Evolutionary conservation across 2,329 filamentous ascomycete species (phyloP), one percentile per base, ranked within the genome.

Genomic region (Colletotrichum sp.): DNA sequence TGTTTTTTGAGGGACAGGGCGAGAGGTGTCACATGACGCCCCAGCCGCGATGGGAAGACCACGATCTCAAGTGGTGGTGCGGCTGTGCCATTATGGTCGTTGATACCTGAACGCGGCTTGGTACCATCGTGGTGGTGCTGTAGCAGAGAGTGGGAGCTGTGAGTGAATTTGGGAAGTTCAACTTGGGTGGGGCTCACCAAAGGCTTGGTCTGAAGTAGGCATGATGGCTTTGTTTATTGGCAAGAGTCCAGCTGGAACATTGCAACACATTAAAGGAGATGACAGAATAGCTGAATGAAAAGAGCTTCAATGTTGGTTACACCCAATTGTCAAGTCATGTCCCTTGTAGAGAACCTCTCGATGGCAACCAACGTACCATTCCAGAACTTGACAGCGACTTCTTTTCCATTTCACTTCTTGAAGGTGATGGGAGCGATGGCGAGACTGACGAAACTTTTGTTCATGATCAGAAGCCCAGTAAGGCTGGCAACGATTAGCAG

Each of bases 251-350:
- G n/a, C 5, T 4, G 6, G n/a, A 52, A 13, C 4, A 52, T 22
- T 52, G 44, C 44, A 44, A 44, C 36, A 44, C 36, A 44, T 36
- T 11, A 13, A 22, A 22, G n/a, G 44, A 49, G 11, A 49, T 7
- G 44, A 49, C 6, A 49, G 9, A 49, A 22, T 6, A 22, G 44
- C n/a, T 49, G n/a, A 49, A 49, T 49, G 44, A 49, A 49, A 49
- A n/a, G 6, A 12, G 11, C n/a, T 49, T 49, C 44, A 11, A n/a
- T 44, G 39, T 49, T 0, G 1, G 11, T 13, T 22, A 22, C 44
- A 49, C 9, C 0, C 0, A 0, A 49, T 0, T 49, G 44, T n/a
- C 39, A 49, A 12, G 9, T n/a, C 0, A 12, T 49, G 19, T 0
- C 11, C 19, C 9, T n/a, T 5, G 16, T n/a, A 49, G 11, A 44